These are phyloP conservation scores for Chimonanthus praecox DNA, from an alignment of 164 flowering plant genomes.

Conservation along the genomic window DNA sequence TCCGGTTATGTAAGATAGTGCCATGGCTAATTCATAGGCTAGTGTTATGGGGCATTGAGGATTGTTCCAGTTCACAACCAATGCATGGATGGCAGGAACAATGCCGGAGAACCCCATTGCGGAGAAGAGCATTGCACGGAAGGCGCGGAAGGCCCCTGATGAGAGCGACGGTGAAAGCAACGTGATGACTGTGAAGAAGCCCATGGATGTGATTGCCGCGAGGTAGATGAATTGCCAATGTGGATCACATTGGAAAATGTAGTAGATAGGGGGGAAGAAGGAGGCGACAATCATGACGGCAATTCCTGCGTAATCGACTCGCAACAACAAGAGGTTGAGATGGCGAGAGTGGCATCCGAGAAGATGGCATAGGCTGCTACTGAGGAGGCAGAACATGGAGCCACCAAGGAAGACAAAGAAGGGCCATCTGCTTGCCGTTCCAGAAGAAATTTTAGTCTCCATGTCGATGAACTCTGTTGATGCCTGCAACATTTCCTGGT, in stretches of 20 bases:
- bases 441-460: constrained; percentile 1
- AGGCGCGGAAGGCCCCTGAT: constrained; percentile 36
- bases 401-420: constrained; percentile 76
- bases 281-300: constrained; percentile 87
- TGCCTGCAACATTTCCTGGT: constrained; percentile 26
- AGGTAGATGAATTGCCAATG: constrained; percentile 76
- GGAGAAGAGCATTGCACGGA: constrained; percentile 62
- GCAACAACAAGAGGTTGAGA: constrained; percentile 39
- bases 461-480: constrained; percentile 10
- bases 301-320: constrained; percentile 77
- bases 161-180: constrained; percentile 60
- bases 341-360: constrained; percentile 72
- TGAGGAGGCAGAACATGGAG: constrained; percentile 83
- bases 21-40: constrained; percentile 69
- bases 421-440: constrained; percentile 56
- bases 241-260: constrained; percentile 79
- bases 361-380: constrained; percentile 82
- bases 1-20: constrained; percentile 55
- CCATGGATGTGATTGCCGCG: constrained; percentile 54
- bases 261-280: constrained; percentile 87
- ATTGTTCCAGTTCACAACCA: constrained; percentile 55
- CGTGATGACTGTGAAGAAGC: constrained; percentile 52
- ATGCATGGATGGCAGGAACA: constrained; percentile 67
- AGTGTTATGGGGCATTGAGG: constrained; percentile 44
- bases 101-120: constrained; percentile 81